phyloP scores from a whole-genome alignment of 2,329 filamentous ascomycete species.

The Neopestalotiopsis sp. region DNA sequence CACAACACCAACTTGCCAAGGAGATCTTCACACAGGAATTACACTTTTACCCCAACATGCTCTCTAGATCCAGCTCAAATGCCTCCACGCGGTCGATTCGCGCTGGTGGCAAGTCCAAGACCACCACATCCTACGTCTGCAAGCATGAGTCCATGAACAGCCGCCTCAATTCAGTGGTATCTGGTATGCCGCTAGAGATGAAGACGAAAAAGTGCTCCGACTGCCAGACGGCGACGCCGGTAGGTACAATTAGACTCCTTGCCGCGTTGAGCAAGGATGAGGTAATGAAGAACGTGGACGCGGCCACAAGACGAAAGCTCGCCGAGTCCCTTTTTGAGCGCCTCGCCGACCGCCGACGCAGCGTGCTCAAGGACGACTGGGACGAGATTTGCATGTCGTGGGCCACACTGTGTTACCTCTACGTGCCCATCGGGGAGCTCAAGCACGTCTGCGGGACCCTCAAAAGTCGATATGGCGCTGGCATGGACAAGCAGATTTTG shows the following conservation, averaged over 20 bases:
- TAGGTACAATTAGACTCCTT: background rate
- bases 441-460: background rate
- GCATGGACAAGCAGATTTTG: conserved; percentile 5
- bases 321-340: conserved; percentile 12
- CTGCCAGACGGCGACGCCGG: conserved; percentile 13
- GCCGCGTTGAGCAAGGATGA: background rate
- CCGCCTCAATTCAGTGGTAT: conserved; percentile 7
- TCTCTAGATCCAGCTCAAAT: background rate
- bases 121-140: background rate
- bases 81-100: background rate
- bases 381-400: conserved; percentile 2
- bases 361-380: conserved; percentile 5
- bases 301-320: background rate
- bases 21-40: background rate
- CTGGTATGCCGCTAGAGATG: background rate
- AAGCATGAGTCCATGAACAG: conserved; percentile 4
- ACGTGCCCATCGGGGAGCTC: conserved; percentile 1
- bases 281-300: background rate
- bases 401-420: conserved; percentile 1
- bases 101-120: background rate
- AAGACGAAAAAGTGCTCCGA: conserved; percentile 19
- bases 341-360: background rate
- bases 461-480: background rate
- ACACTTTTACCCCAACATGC: background rate
- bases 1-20: background rate